Base-by-base conservation (phyloP, 306 rosid species). In the Castanea sativa region DNA sequence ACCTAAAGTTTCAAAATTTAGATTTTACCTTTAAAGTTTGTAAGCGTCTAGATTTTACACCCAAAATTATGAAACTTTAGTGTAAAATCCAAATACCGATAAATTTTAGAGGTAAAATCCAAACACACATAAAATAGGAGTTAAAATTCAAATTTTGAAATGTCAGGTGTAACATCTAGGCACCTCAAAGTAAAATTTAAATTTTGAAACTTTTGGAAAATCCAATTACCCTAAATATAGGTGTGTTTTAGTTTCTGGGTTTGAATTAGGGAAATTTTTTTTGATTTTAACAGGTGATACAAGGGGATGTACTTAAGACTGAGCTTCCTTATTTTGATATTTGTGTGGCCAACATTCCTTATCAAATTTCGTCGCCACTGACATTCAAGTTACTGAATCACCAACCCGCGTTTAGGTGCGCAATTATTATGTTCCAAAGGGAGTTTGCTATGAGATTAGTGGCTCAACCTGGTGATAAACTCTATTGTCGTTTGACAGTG, bases 331-430 rank as follows among this genome's bases (percentile, higher is more conserved):
- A 90, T 79, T 94, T 94, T 64, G 99, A 94, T 74, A 86, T 94
- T 59, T 91, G 99, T 19, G 97, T 94, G 82, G 99, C 99, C 0
- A 94, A 92, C 75, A 94, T 94, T 84, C 99, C 97, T 16, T 94
- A 91, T 81, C 99, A 94, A 83, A 94, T 94, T 60, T 94, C 99
- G 4, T 92, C 98, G 8, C 99, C 99, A n/a, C 97, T 95, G 32
- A 95, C 99, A 11, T 95, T 95, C 89, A 95, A 95, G 88, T 80
- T 95, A 76, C 80, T 95, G 73, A 82, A 76, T 78, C 98, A 94
- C 82, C 89, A 89, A 65, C 97, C 97, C 12, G 76, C 89, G 2
- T 94, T 94, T 84, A 84, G 99, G 75, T 90, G 97, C 52, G 97
- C 99, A 20, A 89, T 94, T 80, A 92, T 94, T 60, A 94, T 94